Percentiles rank a stretch among this genome's conserved stretches.
Conservation (phyloP, 2,329 filamentous ascomycete genomes). For the Apiospora hydei region DNA sequence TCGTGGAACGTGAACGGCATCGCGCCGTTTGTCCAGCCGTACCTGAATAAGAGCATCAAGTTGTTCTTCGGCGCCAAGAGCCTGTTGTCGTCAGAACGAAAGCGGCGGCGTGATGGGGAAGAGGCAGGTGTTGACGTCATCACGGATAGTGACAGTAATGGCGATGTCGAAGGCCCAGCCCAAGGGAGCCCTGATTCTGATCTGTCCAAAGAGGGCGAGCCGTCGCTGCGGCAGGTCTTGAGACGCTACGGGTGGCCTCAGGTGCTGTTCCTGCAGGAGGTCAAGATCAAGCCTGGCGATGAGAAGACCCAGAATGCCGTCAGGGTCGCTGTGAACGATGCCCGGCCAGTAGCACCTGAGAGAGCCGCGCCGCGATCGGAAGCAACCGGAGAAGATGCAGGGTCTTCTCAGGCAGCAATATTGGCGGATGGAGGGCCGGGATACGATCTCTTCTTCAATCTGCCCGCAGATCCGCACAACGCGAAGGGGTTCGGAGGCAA, state of each 20-base stretch:
- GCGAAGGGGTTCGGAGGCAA: slow-evolving; percentile 57
- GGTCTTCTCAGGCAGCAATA: neutral
- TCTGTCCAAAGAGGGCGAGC: slow-evolving; percentile 23
- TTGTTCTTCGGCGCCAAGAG: slow-evolving; percentile 38
- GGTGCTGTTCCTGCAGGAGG: slow-evolving; percentile 29
- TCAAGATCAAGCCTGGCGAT: slow-evolving; percentile 30
- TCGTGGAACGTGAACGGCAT: slow-evolving; percentile 31
- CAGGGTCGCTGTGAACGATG: neutral
- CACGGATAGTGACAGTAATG: neutral
- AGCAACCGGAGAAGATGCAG: rapidly evolving
- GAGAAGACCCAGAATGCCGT: slow-evolving; percentile 25
- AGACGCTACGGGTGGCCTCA: slow-evolving; percentile 26
- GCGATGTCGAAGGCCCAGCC: neutral
- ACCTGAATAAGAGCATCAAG: slow-evolving; percentile 26
- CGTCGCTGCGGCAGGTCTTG: slow-evolving; percentile 25
- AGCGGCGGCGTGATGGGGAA: neutral
- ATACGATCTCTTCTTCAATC: slow-evolving; percentile 53
- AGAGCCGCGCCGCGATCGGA: neutral
- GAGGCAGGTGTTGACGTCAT: neutral
- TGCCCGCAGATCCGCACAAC: slow-evolving; percentile 58
- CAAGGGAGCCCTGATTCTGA: slow-evolving; percentile 49
- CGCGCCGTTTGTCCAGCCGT: slow-evolving; percentile 24
- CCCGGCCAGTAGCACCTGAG: neutral
- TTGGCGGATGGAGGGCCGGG: slow-evolving; percentile 40
- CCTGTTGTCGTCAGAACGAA: neutral